Base-by-base conservation (phyloP, 2,329 filamentous ascomycete species). In the Laburnicola sp. region DNA sequence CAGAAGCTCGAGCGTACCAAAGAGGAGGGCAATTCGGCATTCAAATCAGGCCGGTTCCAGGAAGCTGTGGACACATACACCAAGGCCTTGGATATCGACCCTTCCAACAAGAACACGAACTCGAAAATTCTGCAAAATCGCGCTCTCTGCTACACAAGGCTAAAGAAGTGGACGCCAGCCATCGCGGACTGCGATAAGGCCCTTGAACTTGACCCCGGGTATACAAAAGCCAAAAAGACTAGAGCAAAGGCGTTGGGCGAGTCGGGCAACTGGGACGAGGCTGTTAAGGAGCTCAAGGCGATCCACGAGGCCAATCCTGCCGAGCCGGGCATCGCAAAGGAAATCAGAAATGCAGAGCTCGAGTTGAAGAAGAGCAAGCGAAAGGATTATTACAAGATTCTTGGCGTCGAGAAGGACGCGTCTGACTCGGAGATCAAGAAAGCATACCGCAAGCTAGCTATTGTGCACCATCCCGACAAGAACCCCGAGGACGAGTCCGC, bases 351-450 rank as follows among this genome's bases (percentile, higher is more conserved):
- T 65, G 94, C 93, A 1, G 93, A 99, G 77, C 79, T 97, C 25
- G 94, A 99, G 76, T 79, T 97, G 57, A 99, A 99, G 86, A 97
- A 97, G 86, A 89, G 88, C 73, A 88, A 93, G 76, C 83, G 94
- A 56, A 99, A 99, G 76, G 94, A 99, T 70, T 97, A 96, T 78
- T 99, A 99, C 80, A 97, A 97, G 83, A 96, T 97, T 60, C 84
- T 99, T 46, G 89, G 87, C 4, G 78, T 99, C 6, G 80, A 88
- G 51, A 97, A 97, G 80, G 88, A 92, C 56, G 91, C 91, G 32
- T 83, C 83, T 35, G 91, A 96, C 22, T 80, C 80, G 50, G 85
- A 94, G 48, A 94, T 99, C 79, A 99, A 97, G 82, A 93, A 92
- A 78, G 94, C 93, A 1, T 99, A 99, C 79, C 86, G 93, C 60